Conservation (phyloP, 1,139 yeast species). For the Geotrichum australiense region DNA sequence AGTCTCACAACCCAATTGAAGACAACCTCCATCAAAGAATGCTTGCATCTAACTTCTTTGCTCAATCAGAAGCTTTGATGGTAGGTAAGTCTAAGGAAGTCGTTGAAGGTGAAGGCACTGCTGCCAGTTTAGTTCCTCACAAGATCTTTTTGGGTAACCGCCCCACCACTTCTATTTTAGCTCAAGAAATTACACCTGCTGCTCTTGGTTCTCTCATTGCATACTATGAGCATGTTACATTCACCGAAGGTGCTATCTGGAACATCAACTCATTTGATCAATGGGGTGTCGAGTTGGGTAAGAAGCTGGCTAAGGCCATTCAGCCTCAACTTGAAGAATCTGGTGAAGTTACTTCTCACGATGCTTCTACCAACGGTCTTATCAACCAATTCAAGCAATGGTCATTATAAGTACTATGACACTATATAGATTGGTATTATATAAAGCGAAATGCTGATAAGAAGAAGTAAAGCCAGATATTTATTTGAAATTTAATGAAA, state of each 20-base stretch:
- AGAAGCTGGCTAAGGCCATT: conserved; percentile 92
- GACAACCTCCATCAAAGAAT: conserved; percentile 89
- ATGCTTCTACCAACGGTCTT: conserved; percentile 82
- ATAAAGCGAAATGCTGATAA: too few relatives aligned
- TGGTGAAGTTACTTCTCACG: conserved; percentile 59
- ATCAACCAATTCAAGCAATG: conserved; percentile 92
- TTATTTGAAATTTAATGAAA: too few relatives aligned
- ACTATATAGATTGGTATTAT: too few relatives aligned
- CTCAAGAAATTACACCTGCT: conserved; percentile 94
- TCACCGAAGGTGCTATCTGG: conserved; percentile 98
- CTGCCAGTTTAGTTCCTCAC: conserved; percentile 81
- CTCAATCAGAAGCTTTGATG: conserved; percentile 97
- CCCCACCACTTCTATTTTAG: conserved; percentile 95
- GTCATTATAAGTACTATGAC: conserved; percentile 53
- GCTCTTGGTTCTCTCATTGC: conserved; percentile 93
- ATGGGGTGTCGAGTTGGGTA: conserved; percentile 99
- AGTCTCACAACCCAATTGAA: conserved; percentile 96
- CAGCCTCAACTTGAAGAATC: conserved; percentile 74
- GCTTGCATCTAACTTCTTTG: conserved; percentile 97
- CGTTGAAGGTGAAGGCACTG: conserved; percentile 85
- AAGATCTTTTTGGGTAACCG: conserved; percentile 96
- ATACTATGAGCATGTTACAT: conserved; percentile 94
- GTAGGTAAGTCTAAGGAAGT: conserved; percentile 84
- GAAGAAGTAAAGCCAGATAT: too few relatives aligned
- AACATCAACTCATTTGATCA: conserved; percentile 98